phyloP scores from a whole-genome alignment of 2,329 filamentous ascomycete genomes.

The Cladosporium sp. region DNA sequence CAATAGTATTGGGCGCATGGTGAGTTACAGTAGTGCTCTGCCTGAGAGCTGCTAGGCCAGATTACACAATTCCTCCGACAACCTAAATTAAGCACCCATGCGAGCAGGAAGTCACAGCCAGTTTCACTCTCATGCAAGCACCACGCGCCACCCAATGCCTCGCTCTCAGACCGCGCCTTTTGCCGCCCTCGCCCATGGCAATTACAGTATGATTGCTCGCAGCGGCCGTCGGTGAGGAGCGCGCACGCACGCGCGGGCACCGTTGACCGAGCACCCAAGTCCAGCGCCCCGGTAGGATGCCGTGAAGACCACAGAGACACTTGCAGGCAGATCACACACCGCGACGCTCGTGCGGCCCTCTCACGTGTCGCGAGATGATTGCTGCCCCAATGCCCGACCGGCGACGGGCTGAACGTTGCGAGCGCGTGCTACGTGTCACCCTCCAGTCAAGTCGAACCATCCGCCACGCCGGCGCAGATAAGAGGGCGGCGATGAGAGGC shows the following conservation, averaged over 20 bases:
- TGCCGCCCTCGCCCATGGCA: background rate
- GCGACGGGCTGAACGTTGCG: background rate
- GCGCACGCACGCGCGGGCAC: background rate
- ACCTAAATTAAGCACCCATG: conserved; percentile 13
- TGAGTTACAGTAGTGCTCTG: background rate
- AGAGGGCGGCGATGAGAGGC: background rate
- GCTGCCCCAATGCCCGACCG: background rate
- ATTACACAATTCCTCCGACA: conserved; percentile 9
- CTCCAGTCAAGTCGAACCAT: background rate
- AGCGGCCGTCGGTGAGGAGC: background rate
- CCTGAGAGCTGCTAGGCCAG: background rate
- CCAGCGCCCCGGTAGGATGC: conserved; percentile 5
- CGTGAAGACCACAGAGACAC: conserved; percentile 5
- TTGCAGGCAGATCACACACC: conserved; percentile 1
- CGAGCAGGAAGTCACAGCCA: background rate
- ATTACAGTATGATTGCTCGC: background rate
- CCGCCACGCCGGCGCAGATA: background rate
- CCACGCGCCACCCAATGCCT: background rate
- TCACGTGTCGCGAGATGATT: conserved; percentile 6
- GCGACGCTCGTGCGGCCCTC: background rate
- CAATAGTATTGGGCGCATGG: background rate
- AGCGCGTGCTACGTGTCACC: conserved; percentile 1
- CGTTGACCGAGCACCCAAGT: background rate
- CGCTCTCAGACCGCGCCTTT: background rate
- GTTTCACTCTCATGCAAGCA: background rate